Evolutionary conservation across 116 monocot genomes (phyloP), one percentile per base, ranked within the genome.

Genomic region (Zostera marina): DNA sequence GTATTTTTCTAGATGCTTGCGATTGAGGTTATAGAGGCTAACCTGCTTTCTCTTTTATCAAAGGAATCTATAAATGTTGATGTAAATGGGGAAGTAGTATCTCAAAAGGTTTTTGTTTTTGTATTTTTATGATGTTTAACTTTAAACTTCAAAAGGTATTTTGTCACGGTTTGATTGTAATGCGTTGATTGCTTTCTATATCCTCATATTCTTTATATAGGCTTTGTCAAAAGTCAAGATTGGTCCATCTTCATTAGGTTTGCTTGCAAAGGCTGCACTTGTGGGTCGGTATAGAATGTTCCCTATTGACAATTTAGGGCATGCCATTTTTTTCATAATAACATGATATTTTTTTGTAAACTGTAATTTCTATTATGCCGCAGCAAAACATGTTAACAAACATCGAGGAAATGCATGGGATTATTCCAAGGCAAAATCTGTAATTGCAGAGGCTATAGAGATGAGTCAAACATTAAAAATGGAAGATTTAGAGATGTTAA

Each of bases 1-100:
- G 54, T n/a, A 7, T 41, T 75, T n/a, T 19, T 72, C 23, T 58
- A 96, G 96, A 96, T 96, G 96, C 89, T 96, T 65, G 96, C 96
- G 19, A 88, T 74, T 69, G 82, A 88, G 72, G 57, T 89, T 58
- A 39, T 96, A 64, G 80, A 84, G 63, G 85, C 80, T 54, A 79
- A 48, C 32, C 47, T 96, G 17, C 75, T 96, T 46, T 73, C 89
- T 13, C 78, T 79, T 70, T 55, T 96, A 69, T 74, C 85, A 52
- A 60, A 82, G 58, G 82, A 89, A 55, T 59, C 69, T 54, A 72
- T 72, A 54, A 70, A 88, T 65, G 51, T 73, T 66, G 89, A 85
- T 71, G 72, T 64, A 15, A 80, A 80, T 64, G 88, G 82, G 60
- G 78, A 76, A 41, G 73, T 66, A 60, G 56, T 79, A 67, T 80